Percentiles rank a stretch among this genome's conserved stretches.
phyloP scores from a whole-genome alignment of 176 grass and related monocot species.

The Raddia guianensis region DNA sequence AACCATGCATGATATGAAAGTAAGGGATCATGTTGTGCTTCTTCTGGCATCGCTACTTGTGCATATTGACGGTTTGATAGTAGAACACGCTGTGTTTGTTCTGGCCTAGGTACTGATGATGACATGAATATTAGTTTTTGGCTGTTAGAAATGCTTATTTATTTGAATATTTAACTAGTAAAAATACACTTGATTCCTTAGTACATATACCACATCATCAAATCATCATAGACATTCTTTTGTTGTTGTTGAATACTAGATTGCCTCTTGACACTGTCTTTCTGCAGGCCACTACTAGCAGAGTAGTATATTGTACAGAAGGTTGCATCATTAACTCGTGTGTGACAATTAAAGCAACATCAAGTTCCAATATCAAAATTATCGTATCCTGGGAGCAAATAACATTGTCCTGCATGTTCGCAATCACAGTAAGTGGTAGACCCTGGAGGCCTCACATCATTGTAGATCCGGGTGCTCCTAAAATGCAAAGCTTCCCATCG shows the following conservation, averaged over 20 bases:
- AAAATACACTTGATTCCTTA: background rate
- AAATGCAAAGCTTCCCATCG: too few relatives aligned
- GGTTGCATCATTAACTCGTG: too few relatives aligned
- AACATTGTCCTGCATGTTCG: too few relatives aligned
- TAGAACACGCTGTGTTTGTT: background rate
- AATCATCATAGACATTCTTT: background rate
- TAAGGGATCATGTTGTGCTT: background rate
- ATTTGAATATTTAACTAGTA: background rate
- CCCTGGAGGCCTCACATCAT: too few relatives aligned
- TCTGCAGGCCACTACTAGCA: background rate
- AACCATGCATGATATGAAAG: background rate
- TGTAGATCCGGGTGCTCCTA: too few relatives aligned
- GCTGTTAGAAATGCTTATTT: background rate
- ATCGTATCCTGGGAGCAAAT: too few relatives aligned
- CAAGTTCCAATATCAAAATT: background rate
- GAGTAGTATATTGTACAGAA: background rate
- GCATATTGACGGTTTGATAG: background rate
- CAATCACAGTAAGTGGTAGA: too few relatives aligned
- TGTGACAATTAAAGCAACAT: too few relatives aligned
- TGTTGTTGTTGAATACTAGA: background rate
- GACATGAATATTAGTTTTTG: background rate
- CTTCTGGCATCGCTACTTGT: background rate
- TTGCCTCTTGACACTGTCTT: background rate
- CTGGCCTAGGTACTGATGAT: background rate
- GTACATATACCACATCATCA: conserved; percentile 2